phyloP scores from a whole-genome alignment of 257 asterid species.

The Cynanchum wilfordii region DNA sequence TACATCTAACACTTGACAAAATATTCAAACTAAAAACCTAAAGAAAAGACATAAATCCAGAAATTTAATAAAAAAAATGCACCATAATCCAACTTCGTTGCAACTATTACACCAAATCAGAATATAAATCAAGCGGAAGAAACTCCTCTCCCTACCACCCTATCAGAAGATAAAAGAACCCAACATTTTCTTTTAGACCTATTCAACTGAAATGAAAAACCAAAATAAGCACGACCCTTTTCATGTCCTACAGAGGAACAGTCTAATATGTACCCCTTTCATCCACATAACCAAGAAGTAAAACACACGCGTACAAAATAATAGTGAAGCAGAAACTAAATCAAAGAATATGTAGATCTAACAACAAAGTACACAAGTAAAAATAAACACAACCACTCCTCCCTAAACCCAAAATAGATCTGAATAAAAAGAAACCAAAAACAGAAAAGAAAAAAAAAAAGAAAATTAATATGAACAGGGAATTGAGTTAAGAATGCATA shows the following conservation, averaged over 20 bases:
- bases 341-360: slow-evolving; percentile 12
- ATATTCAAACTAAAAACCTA: neutral
- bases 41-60: neutral
- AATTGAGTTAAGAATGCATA: neutral
- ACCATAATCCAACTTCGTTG: neutral
- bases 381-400: neutral
- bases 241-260: neutral
- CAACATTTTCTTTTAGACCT: neutral
- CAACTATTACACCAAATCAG: neutral
- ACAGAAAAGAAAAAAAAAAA: no score
- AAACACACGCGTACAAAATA: neutral
- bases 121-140: neutral
- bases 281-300: neutral
- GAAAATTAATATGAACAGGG: neutral
- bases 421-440: slow-evolving; percentile 16
- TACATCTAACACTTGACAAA: neutral
- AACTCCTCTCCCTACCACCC: neutral
- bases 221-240: neutral
- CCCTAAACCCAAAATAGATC: slow-evolving; percentile 32
- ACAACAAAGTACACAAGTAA: neutral
- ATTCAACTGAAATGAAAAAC: neutral
- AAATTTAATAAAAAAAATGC: neutral
- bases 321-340: neutral
- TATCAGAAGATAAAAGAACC: neutral
- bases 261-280: no score